These are phyloP conservation scores for Polysphondylium violaceum DNA, from an alignment of 78 protist species.

Conservation along the genomic window DNA sequence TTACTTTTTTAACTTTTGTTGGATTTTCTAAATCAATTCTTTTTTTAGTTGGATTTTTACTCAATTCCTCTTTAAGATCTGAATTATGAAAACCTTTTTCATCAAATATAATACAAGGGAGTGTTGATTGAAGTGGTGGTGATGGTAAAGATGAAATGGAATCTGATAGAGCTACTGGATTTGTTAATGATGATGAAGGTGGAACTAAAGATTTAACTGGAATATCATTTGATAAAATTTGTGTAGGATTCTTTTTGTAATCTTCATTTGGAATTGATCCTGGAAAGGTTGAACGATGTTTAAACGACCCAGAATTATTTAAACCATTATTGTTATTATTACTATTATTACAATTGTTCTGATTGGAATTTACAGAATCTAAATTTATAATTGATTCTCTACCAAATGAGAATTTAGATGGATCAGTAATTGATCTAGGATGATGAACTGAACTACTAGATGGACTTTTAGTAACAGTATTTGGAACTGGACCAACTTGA, in stretches of 20 bases:
- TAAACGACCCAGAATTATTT: not conserved
- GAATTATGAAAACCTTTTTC: constrained; percentile 4
- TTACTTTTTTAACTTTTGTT: constrained; percentile 45
- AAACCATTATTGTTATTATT: too few species aligned
- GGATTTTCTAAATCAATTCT: constrained; percentile 57
- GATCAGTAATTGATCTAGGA: constrained; percentile 60
- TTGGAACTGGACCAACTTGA: not conserved
- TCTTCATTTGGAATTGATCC: not conserved
- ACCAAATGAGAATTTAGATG: constrained; percentile 24
- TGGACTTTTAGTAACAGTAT: too few species aligned
- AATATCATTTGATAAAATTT: not conserved
- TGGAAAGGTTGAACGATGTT: constrained; percentile 67
- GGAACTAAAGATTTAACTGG: not conserved
- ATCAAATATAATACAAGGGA: not conserved
- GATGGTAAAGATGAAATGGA: not conserved
- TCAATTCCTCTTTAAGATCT: not conserved
- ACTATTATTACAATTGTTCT: too few species aligned
- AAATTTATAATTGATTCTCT: constrained; percentile 35
- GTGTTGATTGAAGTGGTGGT: not conserved
- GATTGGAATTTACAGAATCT: constrained; percentile 25
- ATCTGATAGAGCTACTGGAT: not conserved
- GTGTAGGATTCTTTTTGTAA: not conserved
- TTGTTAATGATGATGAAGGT: not conserved
- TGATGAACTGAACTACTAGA: too few species aligned
- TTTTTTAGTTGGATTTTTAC: not conserved